Base-by-base conservation (phyloP, 2,329 filamentous ascomycete species). In the Pseudovirgaria hyperparasitica region DNA sequence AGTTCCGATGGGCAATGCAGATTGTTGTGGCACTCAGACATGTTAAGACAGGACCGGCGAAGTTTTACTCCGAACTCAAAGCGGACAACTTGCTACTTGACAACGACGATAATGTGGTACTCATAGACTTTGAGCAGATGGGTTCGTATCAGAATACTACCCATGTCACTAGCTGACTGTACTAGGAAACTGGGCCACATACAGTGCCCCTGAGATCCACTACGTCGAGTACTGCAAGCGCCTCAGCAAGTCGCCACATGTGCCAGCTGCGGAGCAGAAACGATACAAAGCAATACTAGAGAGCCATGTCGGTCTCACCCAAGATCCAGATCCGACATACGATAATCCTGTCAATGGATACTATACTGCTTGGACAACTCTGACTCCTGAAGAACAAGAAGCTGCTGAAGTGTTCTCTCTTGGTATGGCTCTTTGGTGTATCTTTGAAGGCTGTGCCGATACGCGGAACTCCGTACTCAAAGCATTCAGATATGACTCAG, bases 61-160 rank as follows among this genome's bases (percentile, higher is more conserved):
- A 19, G 7, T 27, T 27, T 22, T 27, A 27, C 17, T 18, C 26
- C n/a, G 26, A 27, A 16, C 14, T 27, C 18, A 27, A 27, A 13
- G 16, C 19, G 9, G 19, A 27, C 26, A 27, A 27, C 10, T 16
- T 27, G n/a, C 17, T 27, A 12, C 16, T 27, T n/a, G 12, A 10
- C 12, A 5, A 12, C 18, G 16, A 14, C 18, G 9, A 13, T 16
- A 19, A 12, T 4, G 18, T 21, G 12, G 16, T 9, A 15, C 19
- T 27, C n/a, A 22, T 27, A n/a, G 26, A 27, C 18, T 18, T 27
- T 22, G 26, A 27, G 17, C 26, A 27, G 17, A n/a, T n/a, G n/a
- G n/a, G n/a, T n/a, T n/a, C n/a, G n/a, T n/a, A n/a, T n/a, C n/a
- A n/a, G n/a, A n/a, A n/a, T n/a, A n/a, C n/a, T n/a, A n/a, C n/a